Evolutionary conservation across 306 rosid genomes (phyloP), one percentile per base, ranked within the genome.

Genomic region (Begonia masoniana): DNA sequence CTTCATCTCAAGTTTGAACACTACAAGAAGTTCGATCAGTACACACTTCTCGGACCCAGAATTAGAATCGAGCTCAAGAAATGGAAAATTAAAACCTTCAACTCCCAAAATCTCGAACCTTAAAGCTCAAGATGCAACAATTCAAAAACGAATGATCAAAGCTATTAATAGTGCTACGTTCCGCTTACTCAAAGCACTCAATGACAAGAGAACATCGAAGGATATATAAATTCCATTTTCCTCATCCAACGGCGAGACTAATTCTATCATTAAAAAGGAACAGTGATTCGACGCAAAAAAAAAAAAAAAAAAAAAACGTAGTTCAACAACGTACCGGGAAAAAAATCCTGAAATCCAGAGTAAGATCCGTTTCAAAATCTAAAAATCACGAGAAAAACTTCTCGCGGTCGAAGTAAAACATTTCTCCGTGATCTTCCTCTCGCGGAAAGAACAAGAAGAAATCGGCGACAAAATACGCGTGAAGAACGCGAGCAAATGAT

Each of bases 361-460:
- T 68, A 77, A 81, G 94, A 84, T 84, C 95, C 73, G 45, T 24
- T 53, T 48, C 43, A 50, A 39, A 24, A 58, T 48, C 66, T 39
- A 56, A 24, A 47, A 71, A 66, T 71, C 73, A 68, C 62, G 69
- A 51, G 64, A 64, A 61, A 66, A 43, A 42, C 65, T 54, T 56
- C 16, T 61, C 43, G 50, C 45, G 16, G 11, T 47, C 3, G 8
- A 66, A 59, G 12, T 17, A 61, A 42, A 56, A 72, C 62, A 62
- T 16, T 56, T 39, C 16, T 36, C 39, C 64, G 47, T 15, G 39
- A 31, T 31, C 9, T 31, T 31, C 39, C 8, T 35, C 35, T 15
- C 47, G 42, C 6, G 1, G 15, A 15, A 49, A 59, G 56, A 15
- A 15, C n/a, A 10, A 50, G 47, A 10, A 15, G 12, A 31, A 31